Evolutionary conservation across 352 stramenopile genomes (phyloP), one percentile per base, ranked within the genome.

Genomic region (Phytophthora syringae): DNA sequence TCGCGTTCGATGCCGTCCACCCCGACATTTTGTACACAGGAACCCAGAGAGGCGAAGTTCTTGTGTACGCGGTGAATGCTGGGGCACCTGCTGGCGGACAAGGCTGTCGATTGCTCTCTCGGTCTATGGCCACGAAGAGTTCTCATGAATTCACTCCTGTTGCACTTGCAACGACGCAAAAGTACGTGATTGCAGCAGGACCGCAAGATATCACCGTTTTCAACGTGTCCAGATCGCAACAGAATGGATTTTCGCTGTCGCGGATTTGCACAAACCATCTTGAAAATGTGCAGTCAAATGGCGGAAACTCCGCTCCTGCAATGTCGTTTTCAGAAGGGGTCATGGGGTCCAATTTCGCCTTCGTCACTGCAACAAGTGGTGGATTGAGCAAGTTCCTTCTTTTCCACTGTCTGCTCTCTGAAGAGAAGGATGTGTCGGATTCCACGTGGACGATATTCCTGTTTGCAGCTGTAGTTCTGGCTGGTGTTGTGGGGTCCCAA

Each of bases 11-110:
- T 36, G 34, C 61, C 0, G 32, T 64, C 7, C 56, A 79, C 6
- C 52, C 52, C 0, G 76, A 87, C 1, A 47, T 89, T n/a, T 25
- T 91, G 16, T 91, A 84, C 39, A 58, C 52, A 13, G 80, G 80
- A 0, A 89, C 82, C 0, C 34, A 62, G 0, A 32, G 62, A n/a
- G 80, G 82, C 10, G 76, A 88, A 27, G 30, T 91, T 12, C 64
- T 91, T 5, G 61, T 67, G 15, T 88, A 82, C 34, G 22, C 36
- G 7, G 52, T 80, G 0, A 43, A 54, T 59, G 30, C 48, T 7
- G 49, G 52, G 5, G 40, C 21, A 22, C 22, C 60, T 25, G 24
- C 39, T 44, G 42, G 32, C 18, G 28, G 3, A 13, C 71, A 49
- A 44, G 13, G 16, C 0, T 67, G 75, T 18, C 55, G 36, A 44